Evolutionary conservation across 2,329 filamentous ascomycete genomes (phyloP).

Genomic region (Botryotinia convoluta): DNA sequence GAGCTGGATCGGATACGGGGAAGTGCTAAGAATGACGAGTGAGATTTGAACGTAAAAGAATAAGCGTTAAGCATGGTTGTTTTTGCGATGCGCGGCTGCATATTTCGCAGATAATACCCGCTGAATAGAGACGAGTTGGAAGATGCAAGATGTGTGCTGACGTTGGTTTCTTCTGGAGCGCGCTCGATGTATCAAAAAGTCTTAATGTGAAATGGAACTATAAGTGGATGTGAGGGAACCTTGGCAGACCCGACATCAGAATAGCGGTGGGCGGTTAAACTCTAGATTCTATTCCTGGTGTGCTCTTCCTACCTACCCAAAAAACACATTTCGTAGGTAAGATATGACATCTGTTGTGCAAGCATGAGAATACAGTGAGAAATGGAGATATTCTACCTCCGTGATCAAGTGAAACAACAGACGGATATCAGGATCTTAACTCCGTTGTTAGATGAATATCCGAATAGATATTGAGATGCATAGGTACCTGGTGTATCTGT

Average conservation of each 20-base stretch:
- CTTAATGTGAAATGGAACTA: background rate
- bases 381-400: background rate
- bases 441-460: background rate
- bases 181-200: background rate
- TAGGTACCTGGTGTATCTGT: background rate
- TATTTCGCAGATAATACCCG: background rate
- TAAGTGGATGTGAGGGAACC: background rate
- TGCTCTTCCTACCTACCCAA: too few species aligned
- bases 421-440: background rate
- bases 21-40: background rate
- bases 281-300: background rate
- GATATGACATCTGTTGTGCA: background rate
- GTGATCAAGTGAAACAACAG: background rate
- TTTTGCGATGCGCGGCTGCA: background rate
- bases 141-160: background rate
- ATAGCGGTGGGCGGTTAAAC: background rate
- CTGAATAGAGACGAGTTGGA: background rate
- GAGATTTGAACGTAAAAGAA: too few species aligned
- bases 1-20: background rate
- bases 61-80: background rate
- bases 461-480: background rate
- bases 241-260: background rate
- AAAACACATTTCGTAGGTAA: background rate
- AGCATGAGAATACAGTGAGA: background rate
- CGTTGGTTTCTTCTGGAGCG: background rate